Percentiles rank a stretch among this genome's conserved stretches.
Evolutionary conservation across 768 basidiomycete species (phyloP).

Genomic region (Mycena venus): DNA sequence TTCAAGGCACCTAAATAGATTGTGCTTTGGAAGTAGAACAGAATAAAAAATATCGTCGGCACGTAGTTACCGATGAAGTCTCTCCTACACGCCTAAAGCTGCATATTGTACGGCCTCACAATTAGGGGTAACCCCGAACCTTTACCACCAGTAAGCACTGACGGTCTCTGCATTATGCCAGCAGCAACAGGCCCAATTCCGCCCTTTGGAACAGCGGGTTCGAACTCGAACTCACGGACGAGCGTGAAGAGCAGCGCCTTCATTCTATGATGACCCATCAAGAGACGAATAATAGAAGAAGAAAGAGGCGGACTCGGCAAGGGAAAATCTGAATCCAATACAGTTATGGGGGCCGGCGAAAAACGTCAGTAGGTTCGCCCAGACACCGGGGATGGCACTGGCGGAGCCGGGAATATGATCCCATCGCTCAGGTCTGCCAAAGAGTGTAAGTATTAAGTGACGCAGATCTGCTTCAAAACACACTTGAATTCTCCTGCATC

Average conservation of each 20-base stretch:
- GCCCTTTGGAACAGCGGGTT: constrained; percentile 31
- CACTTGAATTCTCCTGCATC: constrained; percentile 4
- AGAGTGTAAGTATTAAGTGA: not conserved
- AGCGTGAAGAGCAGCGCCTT: too few species aligned
- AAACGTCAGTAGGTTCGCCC: constrained; percentile 15
- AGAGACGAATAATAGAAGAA: not conserved
- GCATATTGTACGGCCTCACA: not conserved
- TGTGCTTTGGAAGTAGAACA: too few species aligned
- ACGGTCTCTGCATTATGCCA: not conserved
- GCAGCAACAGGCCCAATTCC: not conserved
- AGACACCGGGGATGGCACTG: constrained; percentile 7
- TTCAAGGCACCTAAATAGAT: too few species aligned
- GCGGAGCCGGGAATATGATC: not conserved
- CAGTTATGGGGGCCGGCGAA: constrained; percentile 63
- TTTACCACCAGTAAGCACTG: not conserved
- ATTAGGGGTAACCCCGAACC: too few species aligned
- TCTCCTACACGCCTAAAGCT: too few species aligned
- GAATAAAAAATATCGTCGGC: too few species aligned
- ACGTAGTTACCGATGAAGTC: too few species aligned
- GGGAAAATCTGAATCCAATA: too few species aligned
- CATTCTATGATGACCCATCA: constrained; percentile 34
- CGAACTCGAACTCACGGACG: constrained; percentile 62
- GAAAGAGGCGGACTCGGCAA: constrained; percentile 57
- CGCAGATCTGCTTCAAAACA: not conserved
- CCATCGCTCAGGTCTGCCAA: constrained; percentile 29